Conservation (phyloP, 768 basidiomycete species). For the Pulveroboletus sp. region DNA sequence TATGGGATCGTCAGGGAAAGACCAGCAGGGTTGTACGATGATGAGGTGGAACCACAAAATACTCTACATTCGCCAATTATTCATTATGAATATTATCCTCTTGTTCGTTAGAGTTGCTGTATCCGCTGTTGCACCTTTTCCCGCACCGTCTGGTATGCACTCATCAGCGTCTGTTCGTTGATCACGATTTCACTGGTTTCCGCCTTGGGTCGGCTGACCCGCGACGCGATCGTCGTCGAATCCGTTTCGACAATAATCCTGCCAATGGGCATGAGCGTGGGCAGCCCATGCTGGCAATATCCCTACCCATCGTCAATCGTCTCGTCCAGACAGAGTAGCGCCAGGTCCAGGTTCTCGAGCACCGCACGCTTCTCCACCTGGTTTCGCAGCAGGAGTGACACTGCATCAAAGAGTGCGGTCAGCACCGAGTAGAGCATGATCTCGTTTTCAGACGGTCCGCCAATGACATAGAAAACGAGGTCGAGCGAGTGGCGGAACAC, state of each 20-base stretch:
- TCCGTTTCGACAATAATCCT: conserved; percentile 98
- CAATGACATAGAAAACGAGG: conserved; percentile 92
- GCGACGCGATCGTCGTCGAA: conserved; percentile 88
- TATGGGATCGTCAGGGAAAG: too few species aligned
- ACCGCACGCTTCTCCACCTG: conserved; percentile 94
- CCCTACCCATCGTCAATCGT: conserved; percentile 94
- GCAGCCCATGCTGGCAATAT: too few species aligned
- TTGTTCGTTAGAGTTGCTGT: conserved; percentile 56
- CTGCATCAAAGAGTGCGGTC: conserved; percentile 79
- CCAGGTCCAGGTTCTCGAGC: conserved; percentile 91
- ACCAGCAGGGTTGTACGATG: neutral
- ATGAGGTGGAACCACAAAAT: neutral
- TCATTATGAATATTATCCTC: neutral
- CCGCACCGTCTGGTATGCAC: conserved; percentile 86
- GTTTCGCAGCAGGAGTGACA: conserved; percentile 82
- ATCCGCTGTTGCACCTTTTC: conserved; percentile 84
- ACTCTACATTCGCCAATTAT: too few species aligned
- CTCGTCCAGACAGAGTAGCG: conserved; percentile 91
- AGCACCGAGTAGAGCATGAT: conserved; percentile 91
- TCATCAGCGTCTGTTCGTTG: conserved; percentile 96
- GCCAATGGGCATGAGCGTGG: conserved; percentile 11
- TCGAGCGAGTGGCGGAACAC: conserved; percentile 95
- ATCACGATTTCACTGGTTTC: conserved; percentile 97
- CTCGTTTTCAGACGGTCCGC: conserved; percentile 87
- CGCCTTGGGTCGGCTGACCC: conserved; percentile 88